Percentiles rank a stretch among this genome's conserved stretches.
phyloP scores from a whole-genome alignment of 805 yeast species.

The Wickerhamia fluorescens region DNA sequence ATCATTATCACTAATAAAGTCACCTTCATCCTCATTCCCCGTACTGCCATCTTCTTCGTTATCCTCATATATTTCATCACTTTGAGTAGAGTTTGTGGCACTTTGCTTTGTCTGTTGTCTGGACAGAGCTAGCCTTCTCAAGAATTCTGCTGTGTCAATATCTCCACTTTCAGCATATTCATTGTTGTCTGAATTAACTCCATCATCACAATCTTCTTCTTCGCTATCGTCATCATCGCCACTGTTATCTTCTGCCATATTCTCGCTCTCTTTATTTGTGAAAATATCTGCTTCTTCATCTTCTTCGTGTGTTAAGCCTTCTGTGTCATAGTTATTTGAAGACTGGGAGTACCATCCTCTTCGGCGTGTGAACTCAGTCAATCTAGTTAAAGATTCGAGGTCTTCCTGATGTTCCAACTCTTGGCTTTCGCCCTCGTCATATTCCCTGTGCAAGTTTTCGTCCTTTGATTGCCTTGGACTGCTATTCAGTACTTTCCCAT shows the following conservation, averaged over 20 bases:
- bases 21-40: slow-evolving; percentile 8
- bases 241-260: no score
- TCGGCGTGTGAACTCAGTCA: no score
- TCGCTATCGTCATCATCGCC: slow-evolving; percentile 16
- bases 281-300: slow-evolving; percentile 13
- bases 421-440: no score
- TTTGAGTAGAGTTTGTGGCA: slow-evolving; percentile 3
- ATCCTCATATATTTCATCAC: slow-evolving; percentile 4
- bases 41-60: slow-evolving; percentile 7
- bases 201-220: slow-evolving; percentile 7
- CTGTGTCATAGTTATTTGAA: slow-evolving; percentile 13
- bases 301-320: slow-evolving; percentile 16
- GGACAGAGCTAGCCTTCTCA: slow-evolving; percentile 14
- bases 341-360: no score
- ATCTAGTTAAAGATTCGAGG: no score
- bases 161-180: no score
- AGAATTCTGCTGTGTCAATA: slow-evolving; percentile 13
- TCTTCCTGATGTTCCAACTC: no score
- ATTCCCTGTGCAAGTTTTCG: no score
- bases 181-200: slow-evolving; percentile 7
- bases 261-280: no score
- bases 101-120: slow-evolving; percentile 6
- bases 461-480: no score
- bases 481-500: no score
- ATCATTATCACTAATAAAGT: slow-evolving; percentile 9